Evolutionary conservation across 768 basidiomycete species (phyloP), one percentile per base, ranked within the genome.

Genomic region (Russula griseocarnosa): DNA sequence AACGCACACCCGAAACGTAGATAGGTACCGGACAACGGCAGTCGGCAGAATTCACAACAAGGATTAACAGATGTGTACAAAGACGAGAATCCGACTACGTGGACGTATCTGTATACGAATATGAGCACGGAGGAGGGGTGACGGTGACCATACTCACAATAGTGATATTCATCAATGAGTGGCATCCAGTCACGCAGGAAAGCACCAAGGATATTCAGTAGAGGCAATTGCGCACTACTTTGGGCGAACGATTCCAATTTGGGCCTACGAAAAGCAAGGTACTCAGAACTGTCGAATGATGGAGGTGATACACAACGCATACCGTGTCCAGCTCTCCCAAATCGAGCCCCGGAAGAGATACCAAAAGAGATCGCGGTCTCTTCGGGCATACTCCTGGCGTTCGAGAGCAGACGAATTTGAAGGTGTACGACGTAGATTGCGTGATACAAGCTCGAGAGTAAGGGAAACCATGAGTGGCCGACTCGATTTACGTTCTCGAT

Each of bases 111-210:
- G 63, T 51, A 46, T 24, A 63, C n/a, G 34, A 46, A 24, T 30
- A 54, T 49, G 55, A 38, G 38, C 47, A 22, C 28, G 34, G 18
- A 34, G 18, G 11, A 26, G 10, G 20, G 13, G 2, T 42, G 32
- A 32, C 13, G 24, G 49, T 11, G 38, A 40, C 42, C n/a, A 28
- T 42, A 80, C 92, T 65, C 71, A 92, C 92, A 94, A 79, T 94
- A 94, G 77, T 94, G 87, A 76, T 94, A 94, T 71, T 90, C 89
- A 72, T 94, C 85, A 65, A 94, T 90, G 72, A 94, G 76, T 22
- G 91, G 92, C 67, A 94, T 84, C 92, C 92, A 94, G 70, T 92
- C 91, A 67, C 84, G 86, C 62, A 91, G 72, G 62, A 94, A 76
- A 28, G 85, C 82, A 67, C 89, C 79, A 46, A 91, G 74, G 54